These are phyloP conservation scores for Colletotrichum falcatum DNA, from an alignment of 2,329 filamentous ascomycete genomes.

Conservation along the genomic window DNA sequence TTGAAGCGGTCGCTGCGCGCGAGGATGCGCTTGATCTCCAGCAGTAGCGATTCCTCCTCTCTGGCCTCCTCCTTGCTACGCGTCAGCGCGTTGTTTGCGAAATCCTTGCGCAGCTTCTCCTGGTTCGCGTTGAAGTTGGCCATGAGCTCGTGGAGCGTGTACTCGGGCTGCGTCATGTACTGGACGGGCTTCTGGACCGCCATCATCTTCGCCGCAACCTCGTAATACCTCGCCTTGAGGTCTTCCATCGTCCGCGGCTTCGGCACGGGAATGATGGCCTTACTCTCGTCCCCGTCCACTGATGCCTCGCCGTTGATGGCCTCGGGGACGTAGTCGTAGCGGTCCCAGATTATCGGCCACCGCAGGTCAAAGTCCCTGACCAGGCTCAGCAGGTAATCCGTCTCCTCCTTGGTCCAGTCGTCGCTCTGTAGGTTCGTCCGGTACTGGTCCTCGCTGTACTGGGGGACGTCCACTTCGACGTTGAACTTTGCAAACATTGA, in stretches of 20 bases:
- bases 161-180: constrained; percentile 90
- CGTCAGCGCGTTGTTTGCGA: constrained; percentile 82
- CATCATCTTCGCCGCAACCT: constrained; percentile 85
- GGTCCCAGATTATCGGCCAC: constrained; percentile 92
- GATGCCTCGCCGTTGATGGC: constrained; percentile 59
- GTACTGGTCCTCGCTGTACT: constrained; percentile 91
- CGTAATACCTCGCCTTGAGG: constrained; percentile 91
- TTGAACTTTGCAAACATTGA: constrained; percentile 88
- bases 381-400: constrained; percentile 86
- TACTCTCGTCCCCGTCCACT: constrained; percentile 60
- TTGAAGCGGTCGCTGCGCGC: constrained; percentile 88
- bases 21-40: constrained; percentile 93
- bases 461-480: constrained; percentile 79
- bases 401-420: constrained; percentile 93
- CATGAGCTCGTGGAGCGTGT: constrained; percentile 85
- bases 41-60: constrained; percentile 89
- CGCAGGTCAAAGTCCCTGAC: constrained; percentile 85
- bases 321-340: constrained; percentile 79
- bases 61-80: constrained; percentile 88
- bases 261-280: constrained; percentile 65
- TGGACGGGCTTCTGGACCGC: constrained; percentile 82
- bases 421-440: constrained; percentile 76
- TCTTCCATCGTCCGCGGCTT: constrained; percentile 83
- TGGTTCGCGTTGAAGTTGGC: constrained; percentile 85
- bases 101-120: constrained; percentile 84